phyloP scores from a whole-genome alignment of 495 filamentous ascomycete genomes.

The Xylaria castorea region DNA sequence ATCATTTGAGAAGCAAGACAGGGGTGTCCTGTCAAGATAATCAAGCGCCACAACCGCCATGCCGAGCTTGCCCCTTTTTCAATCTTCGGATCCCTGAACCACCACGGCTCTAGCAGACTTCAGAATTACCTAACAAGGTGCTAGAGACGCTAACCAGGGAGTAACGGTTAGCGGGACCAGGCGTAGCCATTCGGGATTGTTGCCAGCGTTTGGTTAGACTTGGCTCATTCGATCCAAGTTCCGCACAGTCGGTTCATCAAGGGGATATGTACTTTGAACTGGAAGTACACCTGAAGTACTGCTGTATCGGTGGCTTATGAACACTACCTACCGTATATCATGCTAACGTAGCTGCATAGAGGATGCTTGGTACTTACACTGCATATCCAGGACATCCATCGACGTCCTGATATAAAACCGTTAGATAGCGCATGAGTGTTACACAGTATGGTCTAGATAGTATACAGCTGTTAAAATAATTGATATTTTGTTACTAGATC shows the following conservation, averaged over 20 bases:
- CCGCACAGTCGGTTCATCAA: conserved; percentile 21
- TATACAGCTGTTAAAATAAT: not conserved
- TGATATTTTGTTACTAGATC: not conserved
- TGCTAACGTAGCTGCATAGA: not conserved
- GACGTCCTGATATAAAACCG: not conserved
- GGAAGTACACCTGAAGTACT: conserved; percentile 12
- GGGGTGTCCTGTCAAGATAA: conserved; percentile 13
- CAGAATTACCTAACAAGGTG: conserved; percentile 2
- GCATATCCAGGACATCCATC: not conserved
- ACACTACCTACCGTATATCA: not conserved
- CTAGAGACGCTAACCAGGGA: conserved; percentile 13
- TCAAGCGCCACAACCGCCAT: conserved; percentile 26
- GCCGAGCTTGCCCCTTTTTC: conserved; percentile 5
- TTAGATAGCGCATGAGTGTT: not conserved
- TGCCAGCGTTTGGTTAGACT: conserved; percentile 26
- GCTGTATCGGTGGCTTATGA: not conserved
- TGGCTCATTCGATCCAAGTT: conserved; percentile 31
- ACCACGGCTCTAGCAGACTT: not conserved
- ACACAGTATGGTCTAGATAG: conserved; percentile 1
- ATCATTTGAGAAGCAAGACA: not conserved
- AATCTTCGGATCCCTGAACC: not conserved
- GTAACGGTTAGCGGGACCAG: conserved; percentile 3
- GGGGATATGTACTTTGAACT: not conserved
- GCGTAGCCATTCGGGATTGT: conserved; percentile 25
- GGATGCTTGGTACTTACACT: not conserved